Evolutionary conservation across 768 basidiomycete genomes (phyloP), one percentile per base, ranked within the genome.

Genomic region (Dacryopinax primogenitus): DNA sequence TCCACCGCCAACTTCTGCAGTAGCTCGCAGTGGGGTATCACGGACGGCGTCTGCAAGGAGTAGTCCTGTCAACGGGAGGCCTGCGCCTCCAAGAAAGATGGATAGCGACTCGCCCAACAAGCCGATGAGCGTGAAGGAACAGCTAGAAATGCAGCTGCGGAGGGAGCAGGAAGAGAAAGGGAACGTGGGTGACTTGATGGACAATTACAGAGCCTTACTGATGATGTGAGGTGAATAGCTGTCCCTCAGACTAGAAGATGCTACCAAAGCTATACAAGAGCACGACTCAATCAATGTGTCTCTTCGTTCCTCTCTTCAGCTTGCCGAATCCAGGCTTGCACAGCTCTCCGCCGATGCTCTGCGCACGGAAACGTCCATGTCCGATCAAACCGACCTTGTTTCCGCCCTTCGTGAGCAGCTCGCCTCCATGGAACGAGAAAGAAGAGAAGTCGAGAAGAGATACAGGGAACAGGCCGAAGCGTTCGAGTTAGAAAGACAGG

Each of bases 401-500:
- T 90, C 92, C 67, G 92, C 92, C 74, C 79, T 94, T 63, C 79
- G 92, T 66, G 74, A 79, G 18, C 88, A 93, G 74, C 82, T 91
- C 41, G 86, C 87, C 68, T 91, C 92, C 66, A 75, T 93, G 21
- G 92, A 94, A 77, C 90, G 85, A 75, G 92, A 94, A 76, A 92
- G 90, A 75, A 78, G 90, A 66, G 92, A 93, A 67, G 44, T 86
- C 30, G 85, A 86, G 65, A 83, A 89, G 68, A 81, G 91, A 68
- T 93, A 93, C 73, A 88, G 90, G 63, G 92, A 93, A 72, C 91
- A 95, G 83, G 86, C 86, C n/a, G 78, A 83, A 18, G 87, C 88
- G 1, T 94, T 93, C 72, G 92, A 95, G 72, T 88, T 90, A 7
- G 92, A 95, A 75, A 86, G 92, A 34, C 90, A 93, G 73, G 82